phyloP scores from a whole-genome alignment of 2,329 filamentous ascomycete genomes.

The Penicillium concentricum region DNA sequence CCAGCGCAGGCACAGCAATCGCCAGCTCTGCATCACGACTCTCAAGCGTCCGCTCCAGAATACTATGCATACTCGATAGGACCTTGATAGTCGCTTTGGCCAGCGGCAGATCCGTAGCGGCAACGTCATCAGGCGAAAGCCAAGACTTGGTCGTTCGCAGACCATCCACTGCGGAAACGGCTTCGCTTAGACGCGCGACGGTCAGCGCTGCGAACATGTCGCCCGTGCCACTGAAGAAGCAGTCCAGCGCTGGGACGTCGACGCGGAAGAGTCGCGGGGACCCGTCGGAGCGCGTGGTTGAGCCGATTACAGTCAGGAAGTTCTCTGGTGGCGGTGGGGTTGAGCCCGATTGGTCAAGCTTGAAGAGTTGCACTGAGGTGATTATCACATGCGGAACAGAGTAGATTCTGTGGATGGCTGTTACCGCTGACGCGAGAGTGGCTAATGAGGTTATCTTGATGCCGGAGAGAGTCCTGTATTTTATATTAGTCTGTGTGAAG shows the following conservation, averaged over 20 bases:
- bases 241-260: conserved; percentile 80
- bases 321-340: conserved; percentile 37
- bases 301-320: conserved; percentile 71
- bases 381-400: conserved; percentile 85
- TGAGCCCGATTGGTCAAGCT: conserved; percentile 46
- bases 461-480: conserved; percentile 73
- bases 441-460: conserved; percentile 75
- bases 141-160: conserved; percentile 64
- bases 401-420: conserved; percentile 72
- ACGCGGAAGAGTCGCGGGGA: conserved; percentile 83
- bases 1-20: conserved; percentile 20
- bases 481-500: neutral
- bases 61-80: conserved; percentile 85
- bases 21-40: conserved; percentile 66
- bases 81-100: conserved; percentile 83
- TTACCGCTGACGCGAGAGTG: conserved; percentile 71
- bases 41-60: conserved; percentile 67
- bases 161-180: conserved; percentile 54
- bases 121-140: conserved; percentile 72
- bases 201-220: conserved; percentile 98
- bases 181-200: conserved; percentile 83
- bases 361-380: conserved; percentile 75
- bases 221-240: conserved; percentile 94
- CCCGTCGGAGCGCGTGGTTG: conserved; percentile 63
- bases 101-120: conserved; percentile 71